phyloP scores from a whole-genome alignment of 177 flowering plant genomes.

The Viscum album region DNA sequence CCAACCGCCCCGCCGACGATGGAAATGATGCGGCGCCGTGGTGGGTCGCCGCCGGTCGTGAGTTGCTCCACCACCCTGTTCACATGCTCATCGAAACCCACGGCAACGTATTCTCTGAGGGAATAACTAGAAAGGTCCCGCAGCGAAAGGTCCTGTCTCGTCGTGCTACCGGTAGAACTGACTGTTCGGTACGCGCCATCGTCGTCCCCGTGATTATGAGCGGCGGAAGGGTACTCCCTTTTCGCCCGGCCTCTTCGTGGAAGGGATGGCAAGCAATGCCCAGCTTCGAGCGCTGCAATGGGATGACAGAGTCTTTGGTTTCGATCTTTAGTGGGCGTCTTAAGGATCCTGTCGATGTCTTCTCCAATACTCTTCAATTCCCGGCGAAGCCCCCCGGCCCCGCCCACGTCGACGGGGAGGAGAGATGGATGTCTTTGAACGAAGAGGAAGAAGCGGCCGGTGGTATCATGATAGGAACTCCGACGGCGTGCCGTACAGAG shows the following conservation, averaged over 20 bases:
- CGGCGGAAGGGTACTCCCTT: too few relatives aligned
- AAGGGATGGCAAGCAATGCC: too few relatives aligned
- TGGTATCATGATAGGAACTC: too few relatives aligned
- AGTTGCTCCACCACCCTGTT: neutral
- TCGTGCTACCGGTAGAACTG: neutral
- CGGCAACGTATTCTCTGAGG: neutral
- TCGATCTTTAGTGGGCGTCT: neutral
- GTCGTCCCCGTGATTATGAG: too few relatives aligned
- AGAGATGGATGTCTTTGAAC: too few relatives aligned
- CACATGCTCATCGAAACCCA: neutral
- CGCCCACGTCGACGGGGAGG: neutral
- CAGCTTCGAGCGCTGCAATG: neutral
- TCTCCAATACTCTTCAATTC: neutral
- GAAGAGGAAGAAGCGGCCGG: neutral
- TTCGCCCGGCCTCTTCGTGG: too few relatives aligned
- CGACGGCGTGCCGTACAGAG: neutral
- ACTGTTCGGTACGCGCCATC: too few relatives aligned
- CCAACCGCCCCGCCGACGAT: constrained; percentile 11
- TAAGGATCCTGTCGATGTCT: neutral
- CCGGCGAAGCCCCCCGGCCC: neutral
- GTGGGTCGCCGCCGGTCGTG: neutral
- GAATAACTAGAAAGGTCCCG: neutral
- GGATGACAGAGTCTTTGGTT: too few relatives aligned
- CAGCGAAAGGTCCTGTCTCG: neutral
- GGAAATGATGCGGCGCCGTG: neutral